Conservation (phyloP, 345 rosid species). For the Populus simonii region DNA sequence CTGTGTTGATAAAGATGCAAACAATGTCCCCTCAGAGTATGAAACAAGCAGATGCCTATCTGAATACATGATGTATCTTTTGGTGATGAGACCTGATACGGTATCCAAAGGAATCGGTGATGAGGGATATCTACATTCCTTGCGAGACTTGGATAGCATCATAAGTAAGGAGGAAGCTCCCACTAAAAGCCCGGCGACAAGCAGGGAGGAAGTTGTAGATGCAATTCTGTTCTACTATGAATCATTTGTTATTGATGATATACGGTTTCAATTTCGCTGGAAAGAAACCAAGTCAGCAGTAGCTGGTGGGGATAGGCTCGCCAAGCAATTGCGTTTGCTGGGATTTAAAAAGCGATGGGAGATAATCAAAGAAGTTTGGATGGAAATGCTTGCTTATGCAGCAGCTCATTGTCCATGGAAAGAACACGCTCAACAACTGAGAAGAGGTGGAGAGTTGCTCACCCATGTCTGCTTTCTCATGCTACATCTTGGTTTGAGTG, state of each 20-base stretch:
- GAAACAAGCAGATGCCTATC: constrained; percentile 19
- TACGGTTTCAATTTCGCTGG: no score
- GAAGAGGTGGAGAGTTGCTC: constrained; percentile 25
- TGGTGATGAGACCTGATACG: constrained; percentile 9
- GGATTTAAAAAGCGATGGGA: no score
- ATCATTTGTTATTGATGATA: background rate
- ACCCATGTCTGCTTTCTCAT: constrained; percentile 20
- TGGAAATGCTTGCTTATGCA: constrained; percentile 19
- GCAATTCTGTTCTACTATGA: no score
- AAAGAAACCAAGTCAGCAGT: no score
- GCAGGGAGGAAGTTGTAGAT: no score
- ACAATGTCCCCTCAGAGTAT: background rate
- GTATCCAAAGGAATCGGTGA: constrained; percentile 14
- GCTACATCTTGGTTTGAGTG: no score
- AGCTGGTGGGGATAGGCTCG: no score
- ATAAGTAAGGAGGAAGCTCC: no score
- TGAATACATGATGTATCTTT: constrained; percentile 21
- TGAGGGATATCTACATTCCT: background rate
- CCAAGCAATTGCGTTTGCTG: no score
- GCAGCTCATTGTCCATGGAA: constrained; percentile 17
- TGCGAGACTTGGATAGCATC: no score
- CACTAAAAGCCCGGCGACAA: no score
- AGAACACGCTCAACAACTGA: constrained; percentile 18
- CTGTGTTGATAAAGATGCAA: background rate
- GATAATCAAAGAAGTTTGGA: constrained; percentile 15